Evolutionary conservation across 2,329 filamentous ascomycete genomes (phyloP), one percentile per base, ranked within the genome.

Genomic region (Biscogniauxia sp.): DNA sequence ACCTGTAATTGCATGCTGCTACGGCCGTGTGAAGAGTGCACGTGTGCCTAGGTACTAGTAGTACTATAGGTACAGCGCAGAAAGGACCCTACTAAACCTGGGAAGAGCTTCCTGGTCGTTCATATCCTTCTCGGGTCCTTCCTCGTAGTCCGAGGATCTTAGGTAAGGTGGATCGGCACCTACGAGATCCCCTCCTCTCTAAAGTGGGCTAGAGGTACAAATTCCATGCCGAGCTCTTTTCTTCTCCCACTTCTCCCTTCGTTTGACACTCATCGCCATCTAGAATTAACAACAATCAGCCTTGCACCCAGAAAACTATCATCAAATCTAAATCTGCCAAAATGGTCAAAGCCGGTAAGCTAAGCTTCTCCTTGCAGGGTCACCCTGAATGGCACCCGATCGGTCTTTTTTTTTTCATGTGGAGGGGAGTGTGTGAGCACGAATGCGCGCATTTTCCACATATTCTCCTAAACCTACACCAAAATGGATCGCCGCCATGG

Each of bases 271-370:
- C 57, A 59, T 58, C 59, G 28, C 25, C 56, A 54, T 61, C 59
- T 54, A 66, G 60, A 64, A 64, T 61, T 64, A 62, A 57, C 51
- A 69, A 70, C 59, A 66, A 70, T 69, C 61, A 74, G 72, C 37
- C 37, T 45, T 71, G 53, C 52, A 61, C 49, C 50, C 23, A 23
- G 61, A 32, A 4, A 32, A 2, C 2, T 32, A 32, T 13, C 56
- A 62, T 57, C 63, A 37, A 73, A 68, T 74, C 7, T 45, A 79
- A 79, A 82, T 70, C 81, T 82, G 81, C 82, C 90, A 97, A 88
- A 88, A 97, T 97, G 93, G 93, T 97, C 85, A 97, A 97, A 87
- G 93, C 94, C 59, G 72, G 72, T 74, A 67, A 66, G 72, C 70
- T 53, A 54, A 60, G 63, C n/a, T 67, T 59, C 57, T 60, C 57